phyloP scores from a whole-genome alignment of 176 grass and related monocot genomes.

The Dendrocalamus sinicus region DNA sequence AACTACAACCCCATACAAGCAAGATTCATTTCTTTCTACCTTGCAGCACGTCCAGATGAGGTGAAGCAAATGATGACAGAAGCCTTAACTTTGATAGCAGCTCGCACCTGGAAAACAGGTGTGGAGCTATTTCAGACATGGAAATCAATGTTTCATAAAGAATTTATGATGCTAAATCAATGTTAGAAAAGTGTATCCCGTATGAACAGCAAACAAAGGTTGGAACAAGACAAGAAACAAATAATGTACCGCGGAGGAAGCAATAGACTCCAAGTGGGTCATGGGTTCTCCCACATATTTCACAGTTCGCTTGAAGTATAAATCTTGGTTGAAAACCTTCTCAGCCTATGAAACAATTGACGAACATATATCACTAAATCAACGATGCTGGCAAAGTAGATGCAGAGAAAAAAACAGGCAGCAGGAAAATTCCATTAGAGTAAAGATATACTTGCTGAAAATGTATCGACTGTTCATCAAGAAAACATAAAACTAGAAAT shows the following conservation, averaged over 20 bases:
- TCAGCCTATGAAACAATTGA: slow-evolving; percentile 68
- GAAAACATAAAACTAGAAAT: slow-evolving; percentile 17
- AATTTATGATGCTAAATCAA: background rate
- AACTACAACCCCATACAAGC: background rate
- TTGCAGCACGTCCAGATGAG: slow-evolving; percentile 96
- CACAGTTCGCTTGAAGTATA: slow-evolving; percentile 95
- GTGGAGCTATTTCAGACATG: slow-evolving; percentile 35
- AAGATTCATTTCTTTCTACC: slow-evolving; percentile 50
- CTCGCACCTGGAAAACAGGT: slow-evolving; percentile 74
- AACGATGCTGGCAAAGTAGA: background rate
- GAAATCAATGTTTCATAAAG: slow-evolving; percentile 1
- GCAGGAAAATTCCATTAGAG: background rate
- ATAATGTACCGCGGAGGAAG: slow-evolving; percentile 80
- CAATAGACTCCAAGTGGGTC: slow-evolving; percentile 98
- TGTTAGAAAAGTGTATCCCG: background rate
- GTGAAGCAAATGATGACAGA: slow-evolving; percentile 98
- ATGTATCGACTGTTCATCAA: background rate
- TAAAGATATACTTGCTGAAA: background rate
- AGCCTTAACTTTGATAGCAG: slow-evolving; percentile 97
- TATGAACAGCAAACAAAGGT: slow-evolving; percentile 21
- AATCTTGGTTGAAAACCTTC: slow-evolving; percentile 99
- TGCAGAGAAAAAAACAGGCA: background rate
- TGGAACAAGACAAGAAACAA: slow-evolving; percentile 6
- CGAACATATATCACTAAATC: slow-evolving; percentile 20
- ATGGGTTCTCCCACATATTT: slow-evolving; percentile 97